phyloP scores from a whole-genome alignment of 345 rosid genomes.

The Eucalyptus globulus region DNA sequence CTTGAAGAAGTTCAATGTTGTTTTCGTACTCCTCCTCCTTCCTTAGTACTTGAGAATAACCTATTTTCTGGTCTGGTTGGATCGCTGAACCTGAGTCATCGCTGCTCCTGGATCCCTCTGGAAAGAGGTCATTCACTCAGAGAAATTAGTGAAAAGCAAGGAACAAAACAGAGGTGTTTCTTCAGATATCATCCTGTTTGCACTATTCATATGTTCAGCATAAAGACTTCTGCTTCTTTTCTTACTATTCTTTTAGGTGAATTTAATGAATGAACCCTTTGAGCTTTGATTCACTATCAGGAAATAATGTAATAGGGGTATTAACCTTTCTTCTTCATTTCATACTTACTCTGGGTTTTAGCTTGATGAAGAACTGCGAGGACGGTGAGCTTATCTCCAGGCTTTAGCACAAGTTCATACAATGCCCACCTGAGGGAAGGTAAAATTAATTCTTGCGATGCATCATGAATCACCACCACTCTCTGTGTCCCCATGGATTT shows the following conservation, averaged over 20 bases:
- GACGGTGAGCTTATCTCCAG: constrained; percentile 27
- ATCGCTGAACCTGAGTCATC: constrained; percentile 24
- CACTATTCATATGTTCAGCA: neutral
- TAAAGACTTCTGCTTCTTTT: neutral
- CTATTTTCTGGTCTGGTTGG: constrained; percentile 18
- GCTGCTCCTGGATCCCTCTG: constrained; percentile 47
- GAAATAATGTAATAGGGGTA: neutral
- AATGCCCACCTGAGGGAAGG: constrained; percentile 21
- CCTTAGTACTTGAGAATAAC: constrained; percentile 23
- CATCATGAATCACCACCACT: constrained; percentile 35
- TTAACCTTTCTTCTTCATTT: neutral
- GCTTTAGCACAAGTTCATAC: constrained; percentile 11
- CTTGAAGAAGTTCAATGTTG: constrained; percentile 15
- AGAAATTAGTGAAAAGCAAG: neutral
- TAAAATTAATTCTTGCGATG: constrained; percentile 7
- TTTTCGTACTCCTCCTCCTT: constrained; percentile 23
- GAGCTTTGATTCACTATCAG: neutral
- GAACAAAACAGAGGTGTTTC: neutral
- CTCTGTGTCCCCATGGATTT: constrained; percentile 13
- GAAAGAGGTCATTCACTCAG: neutral
- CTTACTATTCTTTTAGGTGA: neutral
- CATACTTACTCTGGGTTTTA: neutral
- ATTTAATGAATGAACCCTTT: neutral
- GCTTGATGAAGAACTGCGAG: constrained; percentile 13
- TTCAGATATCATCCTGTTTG: neutral